Conservation (phyloP, 2,329 filamentous ascomycete genomes). For the Fusarium multiceps region DNA sequence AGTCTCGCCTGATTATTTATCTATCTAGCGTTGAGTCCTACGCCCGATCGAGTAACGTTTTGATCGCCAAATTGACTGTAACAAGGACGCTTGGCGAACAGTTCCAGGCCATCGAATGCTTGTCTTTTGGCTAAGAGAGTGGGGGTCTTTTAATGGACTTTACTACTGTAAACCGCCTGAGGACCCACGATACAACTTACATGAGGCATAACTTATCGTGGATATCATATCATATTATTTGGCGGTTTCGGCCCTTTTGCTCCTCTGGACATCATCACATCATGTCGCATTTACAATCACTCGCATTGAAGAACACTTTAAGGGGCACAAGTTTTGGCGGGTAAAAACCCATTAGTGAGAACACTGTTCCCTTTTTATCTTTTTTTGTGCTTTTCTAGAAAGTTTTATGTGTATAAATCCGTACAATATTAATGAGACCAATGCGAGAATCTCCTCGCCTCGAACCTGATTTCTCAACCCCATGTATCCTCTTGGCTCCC, state of each 20-base stretch:
- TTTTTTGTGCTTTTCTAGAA: conserved; percentile 27
- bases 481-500: neutral
- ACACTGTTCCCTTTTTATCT: conserved; percentile 20
- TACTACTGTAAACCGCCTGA: conserved; percentile 19
- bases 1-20: conserved; percentile 21
- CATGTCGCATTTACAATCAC: conserved; percentile 4
- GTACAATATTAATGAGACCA: conserved; percentile 13
- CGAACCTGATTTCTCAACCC: neutral
- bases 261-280: conserved; percentile 10
- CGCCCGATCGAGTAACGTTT: conserved; percentile 27
- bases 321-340: conserved; percentile 16
- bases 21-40: conserved; percentile 28
- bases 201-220: conserved; percentile 11
- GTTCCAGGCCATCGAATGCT: conserved; percentile 21
- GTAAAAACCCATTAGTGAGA: conserved; percentile 22
- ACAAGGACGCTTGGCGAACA: conserved; percentile 12
- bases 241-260: conserved; percentile 30
- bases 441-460: conserved; percentile 7
- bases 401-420: conserved; percentile 15
- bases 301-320: neutral
- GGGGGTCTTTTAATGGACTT: conserved; percentile 20
- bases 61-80: conserved; percentile 26
- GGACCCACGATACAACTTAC: conserved; percentile 8
- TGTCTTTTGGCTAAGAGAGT: conserved; percentile 11
- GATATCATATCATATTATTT: conserved; percentile 2